Evolutionary conservation across 148 eudicot species (phyloP), one percentile per base, ranked within the genome.

Genomic region (Polygonum aviculare): DNA sequence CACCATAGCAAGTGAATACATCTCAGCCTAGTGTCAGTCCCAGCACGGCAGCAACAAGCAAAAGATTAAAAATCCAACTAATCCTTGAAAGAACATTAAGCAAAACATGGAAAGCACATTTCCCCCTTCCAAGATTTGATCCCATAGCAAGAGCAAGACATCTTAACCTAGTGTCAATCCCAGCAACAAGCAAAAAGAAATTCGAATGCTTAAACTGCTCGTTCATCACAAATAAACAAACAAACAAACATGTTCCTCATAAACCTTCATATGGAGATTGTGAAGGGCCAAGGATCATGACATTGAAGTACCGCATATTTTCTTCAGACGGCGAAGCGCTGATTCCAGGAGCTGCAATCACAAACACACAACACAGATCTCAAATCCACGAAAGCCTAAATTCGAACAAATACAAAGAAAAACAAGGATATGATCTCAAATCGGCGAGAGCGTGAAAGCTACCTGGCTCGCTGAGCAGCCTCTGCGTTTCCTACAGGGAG

Each of bases 231-330:
- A 44, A 41, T 8, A n/a, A 38, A 35, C 9, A 35, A 35, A 69
- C 10, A 31, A 3, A 31, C 6, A 73, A 14, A 31, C 2, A 12
- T 26, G 5, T 11, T 47, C 55, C 10, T 73, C 44, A 18, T 41
- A 36, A 19, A 92, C 98, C 98, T 94, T 94, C 98, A 83, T 94
- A 94, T 59, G 98, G 98, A 83, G 98, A 94, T 80, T 94, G 98
- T 35, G 96, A 81, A 77, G 98, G 98, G 49, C 98, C 98, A 75
- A 94, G 98, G 79, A 94, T 91, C 98, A 94, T 94, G 33, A 94
- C 98, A 85, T 94, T 93, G 44, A 94, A 94, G 78, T 94, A 94
- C 11, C 97, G 93, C 97, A 91, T 92, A 76, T 94, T 94, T 16
- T 94, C 97, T 75, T 94, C 98, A 3, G 97, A 94, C 15, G 98